A percentile compares a stretch with the other conserved stretches of the same genome.
Conservation (phyloP, 2,329 filamentous ascomycete species). For the Trichoderma gracile region DNA sequence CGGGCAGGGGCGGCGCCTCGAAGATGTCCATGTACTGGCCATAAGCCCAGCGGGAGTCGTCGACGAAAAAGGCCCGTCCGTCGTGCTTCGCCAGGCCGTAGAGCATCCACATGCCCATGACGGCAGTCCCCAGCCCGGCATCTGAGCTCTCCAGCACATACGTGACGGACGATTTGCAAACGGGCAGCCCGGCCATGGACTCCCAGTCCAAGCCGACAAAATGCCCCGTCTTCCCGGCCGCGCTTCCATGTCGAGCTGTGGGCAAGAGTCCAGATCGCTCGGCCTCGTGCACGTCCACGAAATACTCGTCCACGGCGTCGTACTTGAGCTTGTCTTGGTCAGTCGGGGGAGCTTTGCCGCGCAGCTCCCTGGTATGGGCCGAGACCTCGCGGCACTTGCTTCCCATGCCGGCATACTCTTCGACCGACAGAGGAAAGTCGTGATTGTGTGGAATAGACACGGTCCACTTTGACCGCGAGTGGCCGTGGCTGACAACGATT, state of each 20-base stretch:
- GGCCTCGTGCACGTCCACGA: slow-evolving; percentile 73
- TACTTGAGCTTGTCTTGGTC: slow-evolving; percentile 53
- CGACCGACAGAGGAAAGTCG: slow-evolving; percentile 65
- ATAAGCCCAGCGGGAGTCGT: slow-evolving; percentile 82
- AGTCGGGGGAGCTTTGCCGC: slow-evolving; percentile 40
- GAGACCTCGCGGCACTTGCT: slow-evolving; percentile 66
- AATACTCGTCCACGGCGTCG: slow-evolving; percentile 65
- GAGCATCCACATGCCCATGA: slow-evolving; percentile 81
- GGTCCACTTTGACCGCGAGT: slow-evolving; percentile 72
- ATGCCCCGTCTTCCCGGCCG: slow-evolving; percentile 45
- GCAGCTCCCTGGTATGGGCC: slow-evolving; percentile 53
- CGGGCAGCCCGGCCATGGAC: slow-evolving; percentile 48
- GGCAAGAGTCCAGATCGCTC: slow-evolving; percentile 64
- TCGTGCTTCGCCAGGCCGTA: slow-evolving; percentile 78
- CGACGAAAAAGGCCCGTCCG: slow-evolving; percentile 76
- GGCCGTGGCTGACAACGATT: slow-evolving; percentile 65
- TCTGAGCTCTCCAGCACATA: slow-evolving; percentile 73
- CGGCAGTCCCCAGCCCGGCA: slow-evolving; percentile 72
- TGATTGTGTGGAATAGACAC: slow-evolving; percentile 70
- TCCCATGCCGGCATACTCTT: slow-evolving; percentile 71
- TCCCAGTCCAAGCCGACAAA: slow-evolving; percentile 52
- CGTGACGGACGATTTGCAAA: slow-evolving; percentile 72
- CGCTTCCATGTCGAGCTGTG: slow-evolving; percentile 37
- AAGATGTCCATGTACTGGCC: slow-evolving; percentile 75
- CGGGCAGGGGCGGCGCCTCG: slow-evolving; percentile 61